Conservation (phyloP, 345 rosid species). For the Eucalyptus victrix region DNA sequence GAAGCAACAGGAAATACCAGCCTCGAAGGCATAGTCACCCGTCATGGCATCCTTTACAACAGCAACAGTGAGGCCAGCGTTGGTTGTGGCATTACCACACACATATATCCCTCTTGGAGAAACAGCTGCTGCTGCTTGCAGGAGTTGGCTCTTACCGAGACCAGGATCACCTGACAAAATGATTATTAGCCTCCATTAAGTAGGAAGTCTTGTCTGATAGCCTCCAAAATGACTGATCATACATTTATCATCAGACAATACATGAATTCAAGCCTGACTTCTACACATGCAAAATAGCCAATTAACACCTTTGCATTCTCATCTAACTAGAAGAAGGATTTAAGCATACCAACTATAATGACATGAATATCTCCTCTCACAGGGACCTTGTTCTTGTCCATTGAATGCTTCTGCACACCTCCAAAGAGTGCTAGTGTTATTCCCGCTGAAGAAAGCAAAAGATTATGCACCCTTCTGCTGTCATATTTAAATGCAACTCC, state of each 20-base stretch:
- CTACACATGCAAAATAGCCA: neutral
- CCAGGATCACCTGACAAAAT: slow-evolving; percentile 89
- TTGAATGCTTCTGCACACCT: slow-evolving; percentile 89
- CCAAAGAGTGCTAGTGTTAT: slow-evolving; percentile 89
- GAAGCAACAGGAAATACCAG: slow-evolving; percentile 48
- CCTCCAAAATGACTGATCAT: neutral
- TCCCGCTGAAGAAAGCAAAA: slow-evolving; percentile 48
- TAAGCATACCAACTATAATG: slow-evolving; percentile 76
- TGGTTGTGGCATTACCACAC: slow-evolving; percentile 91
- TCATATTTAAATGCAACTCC: neutral
- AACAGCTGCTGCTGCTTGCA: slow-evolving; percentile 93
- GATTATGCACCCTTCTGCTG: neutral
- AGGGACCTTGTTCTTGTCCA: slow-evolving; percentile 90
- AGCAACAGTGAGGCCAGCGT: slow-evolving; percentile 95
- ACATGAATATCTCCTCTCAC: slow-evolving; percentile 99
- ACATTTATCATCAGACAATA: neutral
- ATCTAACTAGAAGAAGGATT: neutral
- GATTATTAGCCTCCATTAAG: neutral
- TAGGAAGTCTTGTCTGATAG: neutral
- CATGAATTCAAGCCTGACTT: neutral
- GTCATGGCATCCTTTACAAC: slow-evolving; percentile 90
- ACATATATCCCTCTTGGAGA: slow-evolving; percentile 98
- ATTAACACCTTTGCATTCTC: neutral
- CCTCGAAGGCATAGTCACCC: slow-evolving; percentile 93
- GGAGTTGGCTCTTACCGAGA: slow-evolving; percentile 93